Evolutionary conservation across 1,284 basidiomycete species (phyloP).

Genomic region (Inonotus hispidus): DNA sequence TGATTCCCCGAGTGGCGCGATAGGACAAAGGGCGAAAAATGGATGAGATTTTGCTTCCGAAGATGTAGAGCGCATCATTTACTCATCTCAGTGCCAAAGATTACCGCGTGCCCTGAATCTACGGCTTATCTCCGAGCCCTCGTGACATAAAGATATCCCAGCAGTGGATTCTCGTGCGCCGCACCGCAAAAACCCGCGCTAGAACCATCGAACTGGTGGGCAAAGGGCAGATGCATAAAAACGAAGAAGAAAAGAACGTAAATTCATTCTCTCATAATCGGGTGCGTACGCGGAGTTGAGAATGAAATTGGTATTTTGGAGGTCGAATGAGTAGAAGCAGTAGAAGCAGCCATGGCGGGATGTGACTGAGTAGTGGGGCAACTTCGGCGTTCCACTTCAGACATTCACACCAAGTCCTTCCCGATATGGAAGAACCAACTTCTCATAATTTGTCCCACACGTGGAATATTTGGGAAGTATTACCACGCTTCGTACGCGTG

Average conservation of each 20-base stretch:
- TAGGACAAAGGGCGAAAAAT: not conserved
- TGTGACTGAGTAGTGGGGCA: not conserved
- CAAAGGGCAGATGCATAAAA: not conserved
- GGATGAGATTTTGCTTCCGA: not conserved
- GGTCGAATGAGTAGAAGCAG: not conserved
- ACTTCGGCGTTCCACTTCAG: not conserved
- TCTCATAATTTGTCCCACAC: not conserved
- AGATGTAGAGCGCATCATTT: not conserved
- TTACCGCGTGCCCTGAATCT: not conserved
- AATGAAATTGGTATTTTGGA: not conserved
- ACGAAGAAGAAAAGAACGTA: not conserved
- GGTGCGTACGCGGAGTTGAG: not conserved
- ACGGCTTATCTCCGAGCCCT: constrained; percentile 3
- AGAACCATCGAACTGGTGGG: not conserved
- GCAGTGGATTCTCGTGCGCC: not conserved
- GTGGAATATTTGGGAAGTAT: not conserved
- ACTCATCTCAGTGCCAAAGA: not conserved
- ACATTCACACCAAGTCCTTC: not conserved
- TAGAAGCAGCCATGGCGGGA: not conserved
- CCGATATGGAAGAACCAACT: not conserved
- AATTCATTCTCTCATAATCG: not conserved
- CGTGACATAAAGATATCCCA: not conserved
- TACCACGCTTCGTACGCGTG: not conserved
- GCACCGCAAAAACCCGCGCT: not conserved
- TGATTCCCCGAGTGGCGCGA: not conserved